Conservation (phyloP, 805 yeast genomes). For the Kluyveromyces lactis region DNA sequence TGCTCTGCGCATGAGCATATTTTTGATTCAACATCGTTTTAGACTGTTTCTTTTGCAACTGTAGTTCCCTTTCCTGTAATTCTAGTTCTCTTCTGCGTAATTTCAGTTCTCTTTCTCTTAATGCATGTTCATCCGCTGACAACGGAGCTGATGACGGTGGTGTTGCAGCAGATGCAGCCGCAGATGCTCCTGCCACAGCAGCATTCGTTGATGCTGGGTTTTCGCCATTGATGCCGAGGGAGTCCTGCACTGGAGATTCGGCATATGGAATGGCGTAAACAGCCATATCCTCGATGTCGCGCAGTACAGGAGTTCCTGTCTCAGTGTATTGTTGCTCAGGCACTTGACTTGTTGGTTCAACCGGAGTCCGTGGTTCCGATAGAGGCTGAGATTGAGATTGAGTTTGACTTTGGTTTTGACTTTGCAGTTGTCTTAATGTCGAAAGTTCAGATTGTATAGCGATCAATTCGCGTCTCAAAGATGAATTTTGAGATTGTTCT, state of each 20-base stretch:
- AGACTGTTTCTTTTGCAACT: slow-evolving; percentile 22
- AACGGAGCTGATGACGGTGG: not conserved
- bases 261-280: slow-evolving; percentile 24
- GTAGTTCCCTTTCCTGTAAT: slow-evolving; percentile 28
- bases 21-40: slow-evolving; percentile 4
- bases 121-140: slow-evolving; percentile 7
- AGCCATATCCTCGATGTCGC: slow-evolving; percentile 28
- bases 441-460: not conserved
- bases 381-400: too few species aligned
- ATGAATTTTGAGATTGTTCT: not conserved
- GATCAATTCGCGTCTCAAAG: not conserved
- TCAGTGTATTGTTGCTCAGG: slow-evolving; percentile 3
- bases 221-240: not conserved
- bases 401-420: not conserved
- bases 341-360: not conserved
- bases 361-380: not conserved
- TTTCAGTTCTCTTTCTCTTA: slow-evolving; percentile 27
- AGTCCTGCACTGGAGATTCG: slow-evolving; percentile 16
- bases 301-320: slow-evolving; percentile 27
- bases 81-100: slow-evolving; percentile 27
- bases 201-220: slow-evolving; percentile 9
- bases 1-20: not conserved
- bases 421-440: not conserved
- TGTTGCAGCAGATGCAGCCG: slow-evolving; percentile 6
- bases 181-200: slow-evolving; percentile 10